These are phyloP conservation scores for Brasilioporus rufonigricans DNA, from an alignment of 768 basidiomycete genomes.

Conservation along the genomic window DNA sequence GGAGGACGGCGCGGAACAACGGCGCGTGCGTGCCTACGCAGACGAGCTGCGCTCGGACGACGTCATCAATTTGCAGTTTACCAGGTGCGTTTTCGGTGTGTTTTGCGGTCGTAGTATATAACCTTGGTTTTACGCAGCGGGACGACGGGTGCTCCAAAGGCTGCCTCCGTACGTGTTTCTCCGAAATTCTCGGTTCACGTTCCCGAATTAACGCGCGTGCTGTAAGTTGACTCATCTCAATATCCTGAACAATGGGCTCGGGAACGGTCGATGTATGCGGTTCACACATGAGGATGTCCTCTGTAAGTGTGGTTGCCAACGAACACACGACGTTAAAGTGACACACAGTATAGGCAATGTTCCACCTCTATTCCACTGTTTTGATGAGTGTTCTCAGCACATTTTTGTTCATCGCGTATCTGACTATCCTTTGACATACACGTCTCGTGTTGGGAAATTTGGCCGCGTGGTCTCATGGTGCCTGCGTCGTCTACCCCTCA, in stretches of 20 bases:
- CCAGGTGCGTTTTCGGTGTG: slow-evolving; percentile 53
- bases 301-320: slow-evolving; percentile 44
- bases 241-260: slow-evolving; percentile 73
- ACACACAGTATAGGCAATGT: slow-evolving; percentile 61
- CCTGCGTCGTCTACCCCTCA: slow-evolving; percentile 74
- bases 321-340: not conserved
- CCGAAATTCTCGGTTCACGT: not conserved
- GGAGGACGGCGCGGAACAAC: slow-evolving; percentile 45
- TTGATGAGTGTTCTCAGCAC: slow-evolving; percentile 71
- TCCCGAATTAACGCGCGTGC: not conserved
- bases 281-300: slow-evolving; percentile 64
- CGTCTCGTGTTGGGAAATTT: slow-evolving; percentile 82
- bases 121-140: slow-evolving; percentile 45
- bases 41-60: slow-evolving; percentile 55
- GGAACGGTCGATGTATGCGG: slow-evolving; percentile 69
- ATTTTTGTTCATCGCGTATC: slow-evolving; percentile 6
- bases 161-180: slow-evolving; percentile 61
- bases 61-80: slow-evolving; percentile 81
- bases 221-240: slow-evolving; percentile 72
- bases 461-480: slow-evolving; percentile 72
- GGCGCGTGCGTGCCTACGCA: slow-evolving; percentile 41
- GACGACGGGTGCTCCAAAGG: slow-evolving; percentile 80
- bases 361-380: slow-evolving; percentile 85
- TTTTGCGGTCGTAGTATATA: not conserved
- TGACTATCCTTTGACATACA: slow-evolving; percentile 30